Evolutionary conservation across 1,139 yeast species (phyloP).

Genomic region (Wickerhamomyces sp.): DNA sequence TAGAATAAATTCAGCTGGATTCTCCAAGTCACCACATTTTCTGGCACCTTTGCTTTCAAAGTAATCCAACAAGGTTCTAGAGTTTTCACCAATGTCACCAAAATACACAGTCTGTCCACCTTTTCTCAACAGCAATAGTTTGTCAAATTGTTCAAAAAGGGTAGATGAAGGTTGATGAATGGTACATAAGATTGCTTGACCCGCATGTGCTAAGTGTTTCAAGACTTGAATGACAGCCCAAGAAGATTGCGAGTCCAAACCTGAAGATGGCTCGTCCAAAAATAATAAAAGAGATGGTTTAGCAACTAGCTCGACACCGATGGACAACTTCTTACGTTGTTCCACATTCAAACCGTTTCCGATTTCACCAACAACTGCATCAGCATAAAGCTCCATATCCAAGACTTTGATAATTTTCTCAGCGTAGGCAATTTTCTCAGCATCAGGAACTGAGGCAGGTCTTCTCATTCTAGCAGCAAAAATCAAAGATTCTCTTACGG

Average conservation of each 20-base stretch:
- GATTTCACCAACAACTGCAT: slow-evolving; percentile 66
- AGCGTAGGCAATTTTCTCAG: slow-evolving; percentile 59
- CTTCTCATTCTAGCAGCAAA: slow-evolving; percentile 69
- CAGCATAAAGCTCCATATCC: slow-evolving; percentile 62
- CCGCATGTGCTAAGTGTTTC: slow-evolving; percentile 42
- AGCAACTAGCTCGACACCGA: slow-evolving; percentile 79
- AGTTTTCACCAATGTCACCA: slow-evolving; percentile 53
- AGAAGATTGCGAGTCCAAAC: slow-evolving; percentile 71
- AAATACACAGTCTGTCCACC: slow-evolving; percentile 55
- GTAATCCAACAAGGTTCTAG: slow-evolving; percentile 41
- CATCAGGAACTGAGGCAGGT: slow-evolving; percentile 41
- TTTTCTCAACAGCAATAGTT: slow-evolving; percentile 33
- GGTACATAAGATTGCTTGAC: slow-evolving; percentile 50
- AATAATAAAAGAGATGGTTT: slow-evolving; percentile 57
- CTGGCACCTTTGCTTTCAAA: slow-evolving; percentile 46
- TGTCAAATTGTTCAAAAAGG: slow-evolving; percentile 39
- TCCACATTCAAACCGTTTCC: slow-evolving; percentile 57
- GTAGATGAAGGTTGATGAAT: slow-evolving; percentile 57
- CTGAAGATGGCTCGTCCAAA: slow-evolving; percentile 36
- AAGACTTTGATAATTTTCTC: slow-evolving; percentile 57
- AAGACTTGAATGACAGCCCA: slow-evolving; percentile 47
- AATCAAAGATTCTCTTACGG: slow-evolving; percentile 55
- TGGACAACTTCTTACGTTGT: slow-evolving; percentile 68
- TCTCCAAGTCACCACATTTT: slow-evolving; percentile 38
- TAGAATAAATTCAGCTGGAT: slow-evolving; percentile 59